phyloP scores from a whole-genome alignment of 2,329 filamentous ascomycete genomes.

The Stemphylium vesicarium region DNA sequence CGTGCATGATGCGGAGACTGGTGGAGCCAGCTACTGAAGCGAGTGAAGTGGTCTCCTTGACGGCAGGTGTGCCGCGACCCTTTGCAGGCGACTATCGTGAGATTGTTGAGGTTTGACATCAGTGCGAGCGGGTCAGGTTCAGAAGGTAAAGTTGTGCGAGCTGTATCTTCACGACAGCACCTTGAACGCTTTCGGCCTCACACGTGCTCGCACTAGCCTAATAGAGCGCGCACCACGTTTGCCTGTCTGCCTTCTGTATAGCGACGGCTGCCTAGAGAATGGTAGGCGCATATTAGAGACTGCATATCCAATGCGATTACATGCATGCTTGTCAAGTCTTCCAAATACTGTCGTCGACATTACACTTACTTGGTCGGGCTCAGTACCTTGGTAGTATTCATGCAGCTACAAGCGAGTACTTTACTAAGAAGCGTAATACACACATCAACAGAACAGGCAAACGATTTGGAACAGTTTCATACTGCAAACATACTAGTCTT shows the following conservation, averaged over 20 bases:
- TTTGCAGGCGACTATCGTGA: not conserved
- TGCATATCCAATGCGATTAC: too few species aligned
- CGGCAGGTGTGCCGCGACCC: not conserved
- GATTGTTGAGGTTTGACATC: not conserved
- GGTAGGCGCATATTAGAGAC: not conserved
- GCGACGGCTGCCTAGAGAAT: not conserved
- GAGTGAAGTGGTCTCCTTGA: not conserved
- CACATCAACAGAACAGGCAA: not conserved
- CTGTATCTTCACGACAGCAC: too few species aligned
- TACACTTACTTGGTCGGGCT: too few species aligned
- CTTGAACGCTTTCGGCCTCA: not conserved
- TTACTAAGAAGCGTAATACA: not conserved
- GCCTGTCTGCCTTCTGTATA: not conserved
- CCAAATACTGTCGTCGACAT: too few species aligned
- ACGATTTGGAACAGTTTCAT: slow-evolving; percentile 1
- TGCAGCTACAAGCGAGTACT: not conserved
- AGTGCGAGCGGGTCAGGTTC: too few species aligned
- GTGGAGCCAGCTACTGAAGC: not conserved
- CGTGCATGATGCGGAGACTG: slow-evolving; percentile 5
- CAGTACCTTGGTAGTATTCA: too few species aligned
- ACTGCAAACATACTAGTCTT: slow-evolving; percentile 9
- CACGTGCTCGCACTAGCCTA: not conserved
- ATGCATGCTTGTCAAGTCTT: too few species aligned
- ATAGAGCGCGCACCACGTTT: not conserved
- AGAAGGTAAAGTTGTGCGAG: too few species aligned